These are phyloP conservation scores for Akanthomyces muscarius DNA, from an alignment of 2,329 filamentous ascomycete species.

Conservation along the genomic window DNA sequence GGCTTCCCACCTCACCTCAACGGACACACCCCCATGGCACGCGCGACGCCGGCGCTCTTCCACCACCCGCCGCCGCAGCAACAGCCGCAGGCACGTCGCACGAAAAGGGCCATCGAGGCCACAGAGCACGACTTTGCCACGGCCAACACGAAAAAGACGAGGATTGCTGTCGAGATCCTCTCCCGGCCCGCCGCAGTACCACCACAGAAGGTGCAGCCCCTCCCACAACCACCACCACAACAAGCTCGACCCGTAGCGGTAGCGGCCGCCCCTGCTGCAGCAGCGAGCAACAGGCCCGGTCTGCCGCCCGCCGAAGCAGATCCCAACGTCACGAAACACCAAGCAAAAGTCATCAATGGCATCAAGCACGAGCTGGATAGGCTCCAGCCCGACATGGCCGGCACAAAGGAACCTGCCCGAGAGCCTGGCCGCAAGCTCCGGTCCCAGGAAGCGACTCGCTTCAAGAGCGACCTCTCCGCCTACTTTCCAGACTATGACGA, in stretches of 20 bases:
- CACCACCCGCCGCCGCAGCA: constrained; percentile 24
- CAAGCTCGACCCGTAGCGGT: constrained; percentile 19
- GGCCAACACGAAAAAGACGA: constrained; percentile 45
- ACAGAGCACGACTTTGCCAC: constrained; percentile 43
- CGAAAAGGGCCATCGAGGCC: constrained; percentile 47
- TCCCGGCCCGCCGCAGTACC: constrained; percentile 28
- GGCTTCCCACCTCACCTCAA: constrained; percentile 36
- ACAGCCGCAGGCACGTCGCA: constrained; percentile 33
- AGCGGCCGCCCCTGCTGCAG: constrained; percentile 18
- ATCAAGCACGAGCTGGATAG: constrained; percentile 58
- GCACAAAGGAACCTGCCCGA: constrained; percentile 57
- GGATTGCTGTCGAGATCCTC: constrained; percentile 52
- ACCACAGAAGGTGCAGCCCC: constrained; percentile 25
- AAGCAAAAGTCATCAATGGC: constrained; percentile 57
- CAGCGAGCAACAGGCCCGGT: constrained; percentile 21
- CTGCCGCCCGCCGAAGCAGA: constrained; percentile 24
- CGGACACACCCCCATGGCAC: constrained; percentile 25
- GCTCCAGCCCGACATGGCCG: constrained; percentile 46
- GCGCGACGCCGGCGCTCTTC: constrained; percentile 31
- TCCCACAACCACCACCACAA: constrained; percentile 24
- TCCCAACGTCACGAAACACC: constrained; percentile 43
- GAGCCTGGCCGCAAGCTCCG: constrained; percentile 73
- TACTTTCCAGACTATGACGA: constrained; percentile 96
- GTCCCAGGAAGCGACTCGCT: constrained; percentile 77
- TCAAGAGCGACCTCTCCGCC: constrained; percentile 85